Evolutionary conservation across 1,139 yeast species (phyloP), one percentile per base, ranked within the genome.

Genomic region (Scheffersomyces parashehatae): DNA sequence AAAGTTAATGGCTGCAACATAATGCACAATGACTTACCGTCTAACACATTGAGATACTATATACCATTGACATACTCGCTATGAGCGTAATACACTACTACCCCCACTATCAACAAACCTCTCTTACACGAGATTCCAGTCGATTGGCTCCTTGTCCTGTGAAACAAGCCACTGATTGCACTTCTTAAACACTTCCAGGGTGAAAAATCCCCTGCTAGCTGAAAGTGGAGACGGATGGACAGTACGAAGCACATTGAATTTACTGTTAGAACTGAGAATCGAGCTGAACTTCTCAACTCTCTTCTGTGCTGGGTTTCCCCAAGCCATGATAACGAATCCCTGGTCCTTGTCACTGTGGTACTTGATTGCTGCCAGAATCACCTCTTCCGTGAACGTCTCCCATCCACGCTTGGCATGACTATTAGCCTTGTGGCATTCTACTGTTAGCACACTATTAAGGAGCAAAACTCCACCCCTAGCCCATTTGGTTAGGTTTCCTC

Each of bases 211-310:
- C 42, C 96, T 72, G 28, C 82, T 74, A 0, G 99, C 99, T 51
- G 96, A 86, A 43, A 93, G 68, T 1, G 99, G 99, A 34, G 96
- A 87, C 1, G 99, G 99, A 65, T 95, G 99, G 1, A 89, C 98
- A 0, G 91, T 76, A 49, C 76, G 77, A 37, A 93, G 66, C 0
- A 88, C 81, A 42, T 73, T 56, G 45, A 82, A 73, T 37, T 71
- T 64, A 2, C 54, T 47, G 8, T 44, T 43, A 14, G 46, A 41
- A 8, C 40, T 40, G 13, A 48, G 42, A 28, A 77, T 71, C 16
- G 64, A 59, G 14, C 60, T 48, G 42, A 68, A 69, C 46, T 68
- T 69, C 36, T 72, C 75, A 1, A 89, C 76, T 32, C 95, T 70
- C 48, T 81, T 85, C 42, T 85, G 90, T 0, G 99, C 99, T 2